Evolutionary conservation across 2,329 filamentous ascomycete genomes (phyloP).

Genomic region (Clonostachys byssicola): DNA sequence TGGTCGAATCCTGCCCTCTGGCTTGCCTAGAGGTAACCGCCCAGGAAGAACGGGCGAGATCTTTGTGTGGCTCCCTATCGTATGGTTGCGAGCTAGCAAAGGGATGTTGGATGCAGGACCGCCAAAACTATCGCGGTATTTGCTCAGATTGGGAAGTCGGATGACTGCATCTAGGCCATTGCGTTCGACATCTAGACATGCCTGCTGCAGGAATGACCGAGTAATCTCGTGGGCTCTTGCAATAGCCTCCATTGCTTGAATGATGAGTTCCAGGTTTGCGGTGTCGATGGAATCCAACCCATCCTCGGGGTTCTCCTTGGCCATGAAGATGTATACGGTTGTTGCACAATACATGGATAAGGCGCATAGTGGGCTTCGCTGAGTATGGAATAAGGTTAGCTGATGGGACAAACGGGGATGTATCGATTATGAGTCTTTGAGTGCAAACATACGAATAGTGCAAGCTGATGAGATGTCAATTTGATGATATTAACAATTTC

Average conservation of each 20-base stretch:
- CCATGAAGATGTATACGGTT: conserved; percentile 77
- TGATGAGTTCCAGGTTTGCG: conserved; percentile 66
- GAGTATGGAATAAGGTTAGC: neutral
- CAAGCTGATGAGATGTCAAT: conserved; percentile 66
- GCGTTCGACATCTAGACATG: conserved; percentile 73
- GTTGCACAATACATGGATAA: conserved; percentile 83
- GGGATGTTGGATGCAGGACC: conserved; percentile 34
- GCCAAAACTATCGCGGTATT: conserved; percentile 20
- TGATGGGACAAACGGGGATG: neutral
- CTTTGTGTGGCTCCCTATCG: conserved; percentile 32
- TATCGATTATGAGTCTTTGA: neutral
- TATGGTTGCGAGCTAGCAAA: conserved; percentile 35
- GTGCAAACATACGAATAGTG: conserved; percentile 1
- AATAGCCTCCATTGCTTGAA: conserved; percentile 74
- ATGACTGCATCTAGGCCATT: conserved; percentile 33
- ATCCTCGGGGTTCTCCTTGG: conserved; percentile 51
- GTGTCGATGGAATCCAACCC: conserved; percentile 13
- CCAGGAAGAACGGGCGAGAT: conserved; percentile 37
- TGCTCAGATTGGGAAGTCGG: conserved; percentile 25
- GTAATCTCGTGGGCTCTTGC: conserved; percentile 72
- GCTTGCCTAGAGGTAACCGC: conserved; percentile 29
- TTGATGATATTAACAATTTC: conserved; percentile 84
- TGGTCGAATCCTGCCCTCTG: conserved; percentile 7
- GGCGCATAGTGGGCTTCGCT: conserved; percentile 40
- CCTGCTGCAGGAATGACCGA: conserved; percentile 78